Conservation (phyloP, 805 yeast genomes). For the Candida berthetii region DNA sequence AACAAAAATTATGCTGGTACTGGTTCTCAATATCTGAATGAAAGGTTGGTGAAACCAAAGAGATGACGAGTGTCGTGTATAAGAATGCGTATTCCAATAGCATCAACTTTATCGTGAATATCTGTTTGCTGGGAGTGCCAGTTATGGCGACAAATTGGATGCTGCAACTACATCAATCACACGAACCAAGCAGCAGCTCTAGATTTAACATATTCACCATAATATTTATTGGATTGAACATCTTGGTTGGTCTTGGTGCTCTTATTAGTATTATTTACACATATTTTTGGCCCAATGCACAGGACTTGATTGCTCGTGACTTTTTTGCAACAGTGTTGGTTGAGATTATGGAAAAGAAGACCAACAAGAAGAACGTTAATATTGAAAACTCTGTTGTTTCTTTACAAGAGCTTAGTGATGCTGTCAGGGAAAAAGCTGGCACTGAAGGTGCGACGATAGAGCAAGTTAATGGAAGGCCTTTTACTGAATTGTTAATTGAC, state of each 20-base stretch:
- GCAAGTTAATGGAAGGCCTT: not conserved
- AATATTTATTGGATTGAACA: too few relatives aligned
- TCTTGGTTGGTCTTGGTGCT: not conserved
- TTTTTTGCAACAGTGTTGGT: not conserved
- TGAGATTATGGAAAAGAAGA: not conserved
- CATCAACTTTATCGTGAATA: not conserved
- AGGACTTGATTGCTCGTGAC: not conserved
- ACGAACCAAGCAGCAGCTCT: not conserved
- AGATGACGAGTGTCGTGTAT: not conserved
- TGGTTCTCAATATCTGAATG: too few relatives aligned
- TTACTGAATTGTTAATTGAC: not conserved
- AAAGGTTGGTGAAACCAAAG: too few relatives aligned
- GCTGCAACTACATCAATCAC: not conserved
- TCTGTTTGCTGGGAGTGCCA: not conserved
- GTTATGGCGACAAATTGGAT: not conserved
- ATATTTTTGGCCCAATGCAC: not conserved
- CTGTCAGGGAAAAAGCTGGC: not conserved
- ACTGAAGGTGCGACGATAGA: not conserved
- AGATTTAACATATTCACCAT: too few relatives aligned
- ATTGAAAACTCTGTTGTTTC: not conserved
- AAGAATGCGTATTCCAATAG: not conserved
- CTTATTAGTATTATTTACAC: not conserved
- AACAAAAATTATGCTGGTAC: too few relatives aligned
- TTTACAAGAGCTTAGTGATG: not conserved
- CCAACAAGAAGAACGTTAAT: too few relatives aligned